Conservation (phyloP, 1,139 yeast genomes). For the Magnusiomyces sp. region DNA sequence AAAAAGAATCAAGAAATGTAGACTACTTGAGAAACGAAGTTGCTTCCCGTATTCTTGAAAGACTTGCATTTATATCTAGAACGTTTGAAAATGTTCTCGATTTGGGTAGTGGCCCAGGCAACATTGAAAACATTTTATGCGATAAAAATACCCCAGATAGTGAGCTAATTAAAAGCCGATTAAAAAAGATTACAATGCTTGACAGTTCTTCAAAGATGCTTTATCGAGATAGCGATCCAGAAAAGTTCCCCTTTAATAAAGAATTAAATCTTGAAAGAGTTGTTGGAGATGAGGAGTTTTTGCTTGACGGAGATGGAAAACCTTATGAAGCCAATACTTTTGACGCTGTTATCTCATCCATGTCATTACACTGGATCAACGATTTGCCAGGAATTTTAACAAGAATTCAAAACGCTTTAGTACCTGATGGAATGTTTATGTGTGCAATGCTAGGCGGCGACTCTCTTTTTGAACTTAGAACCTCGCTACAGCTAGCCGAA, state of each 20-base stretch:
- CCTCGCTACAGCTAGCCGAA: slow-evolving; percentile 75
- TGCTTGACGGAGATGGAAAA: slow-evolving; percentile 11
- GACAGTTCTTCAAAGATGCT: slow-evolving; percentile 54
- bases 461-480: slow-evolving; percentile 69
- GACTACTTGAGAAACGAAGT: slow-evolving; percentile 73
- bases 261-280: slow-evolving; percentile 40
- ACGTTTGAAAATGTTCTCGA: slow-evolving; percentile 55
- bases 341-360: slow-evolving; percentile 68
- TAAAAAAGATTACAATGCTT: slow-evolving; percentile 54
- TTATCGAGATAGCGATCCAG: slow-evolving; percentile 39
- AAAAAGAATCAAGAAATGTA: slow-evolving; percentile 45
- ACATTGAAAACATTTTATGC: slow-evolving; percentile 38
- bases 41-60: slow-evolving; percentile 62
- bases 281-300: slow-evolving; percentile 59
- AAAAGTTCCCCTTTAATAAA: slow-evolving; percentile 33
- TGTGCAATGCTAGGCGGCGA: slow-evolving; percentile 85
- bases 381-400: slow-evolving; percentile 60
- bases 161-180: slow-evolving; percentile 41
- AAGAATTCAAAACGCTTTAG: slow-evolving; percentile 51
- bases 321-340: slow-evolving; percentile 33
- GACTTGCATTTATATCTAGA: slow-evolving; percentile 65
- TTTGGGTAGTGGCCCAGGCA: slow-evolving; percentile 68
- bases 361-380: slow-evolving; percentile 79
- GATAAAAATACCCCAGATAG: slow-evolving; percentile 39
- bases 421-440: slow-evolving; percentile 77